Evolutionary conservation across 2,329 filamentous ascomycete species (phyloP), one percentile per base, ranked within the genome.

Genomic region (Fusarium brachygibbosum): DNA sequence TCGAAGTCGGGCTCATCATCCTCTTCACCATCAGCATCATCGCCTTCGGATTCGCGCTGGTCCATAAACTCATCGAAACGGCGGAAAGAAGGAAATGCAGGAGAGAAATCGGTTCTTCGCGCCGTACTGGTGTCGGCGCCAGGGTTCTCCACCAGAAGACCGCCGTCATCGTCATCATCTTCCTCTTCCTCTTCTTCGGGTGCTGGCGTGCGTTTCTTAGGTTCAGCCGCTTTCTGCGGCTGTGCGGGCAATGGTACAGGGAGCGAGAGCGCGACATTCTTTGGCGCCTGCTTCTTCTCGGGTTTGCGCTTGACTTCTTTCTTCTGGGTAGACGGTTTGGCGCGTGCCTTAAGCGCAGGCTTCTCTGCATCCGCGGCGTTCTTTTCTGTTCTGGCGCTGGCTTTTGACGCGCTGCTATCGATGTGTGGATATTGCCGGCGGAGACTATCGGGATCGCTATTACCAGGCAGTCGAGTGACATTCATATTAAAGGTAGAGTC

Each of bases 401-500:
- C 23, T 23, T 73, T 69, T 14, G 74, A 56, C 9, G 66, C 58
- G 51, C 41, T 63, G 51, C 34, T 78, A 25, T 84, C 83, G 37
- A 96, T 84, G 63, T 93, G 92, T 12, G 88, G 84, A 75, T 93
- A 90, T 74, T 90, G 85, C 50, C 88, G 85, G 48, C 87, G 85
- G 40, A 97, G 83, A 73, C 86, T 88, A 31, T 87, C 86, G 54
- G 85, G 80, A 70, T 93, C 88, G 55, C 84, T 82, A 73, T 91
- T 90, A 69, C 85, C 87, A 4, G 91, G 92, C 16, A 89, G 89
- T 57, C 86, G 88, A 53, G 87, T 89, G 55, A 97, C 81, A 78
- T 97, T 98, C 90, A 97, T 94, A 75, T 93, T 90, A 80, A 97
- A 91, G 38, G 90, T 90, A n/a, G 90, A 91, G 76, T 93, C 88